phyloP scores from a whole-genome alignment of 2,329 filamentous ascomycete species.

The Fusarium decemcellulare region DNA sequence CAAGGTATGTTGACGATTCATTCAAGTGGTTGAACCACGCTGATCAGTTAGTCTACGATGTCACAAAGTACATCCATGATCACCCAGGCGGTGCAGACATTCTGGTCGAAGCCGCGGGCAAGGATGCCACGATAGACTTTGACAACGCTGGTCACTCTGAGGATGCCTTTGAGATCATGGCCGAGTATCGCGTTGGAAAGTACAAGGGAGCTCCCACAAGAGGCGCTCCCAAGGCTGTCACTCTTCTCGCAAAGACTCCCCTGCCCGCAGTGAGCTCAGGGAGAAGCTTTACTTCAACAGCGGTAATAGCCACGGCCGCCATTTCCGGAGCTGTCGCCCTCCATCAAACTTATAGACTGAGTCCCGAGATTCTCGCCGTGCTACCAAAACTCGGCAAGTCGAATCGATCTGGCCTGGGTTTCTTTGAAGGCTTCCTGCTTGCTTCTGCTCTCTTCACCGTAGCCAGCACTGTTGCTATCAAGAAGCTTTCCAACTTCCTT shows the following conservation, averaged over 20 bases:
- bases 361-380: conserved; percentile 8
- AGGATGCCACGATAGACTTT: conserved; percentile 84
- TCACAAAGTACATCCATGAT: conserved; percentile 70
- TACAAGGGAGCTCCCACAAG: conserved; percentile 49
- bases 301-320: conserved; percentile 22
- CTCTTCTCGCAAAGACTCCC: conserved; percentile 11
- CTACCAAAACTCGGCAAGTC: conserved; percentile 24
- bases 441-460: conserved; percentile 42
- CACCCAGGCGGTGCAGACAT: conserved; percentile 84
- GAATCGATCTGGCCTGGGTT: conserved; percentile 22
- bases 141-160: conserved; percentile 89
- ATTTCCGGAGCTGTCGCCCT: conserved; percentile 27
- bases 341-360: conserved; percentile 30
- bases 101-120: conserved; percentile 82
- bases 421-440: conserved; percentile 29
- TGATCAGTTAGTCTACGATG: conserved; percentile 66
- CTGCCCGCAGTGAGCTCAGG: conserved; percentile 27
- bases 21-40: background rate
- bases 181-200: conserved; percentile 54
- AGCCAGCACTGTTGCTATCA: conserved; percentile 48
- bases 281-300: conserved; percentile 4
- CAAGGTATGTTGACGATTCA: conserved; percentile 59
- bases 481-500: conserved; percentile 50
- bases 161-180: conserved; percentile 61
- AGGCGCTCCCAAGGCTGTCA: conserved; percentile 29